Conservation (phyloP, 2,329 filamentous ascomycete species). For the Furcasterigmium furcatum region DNA sequence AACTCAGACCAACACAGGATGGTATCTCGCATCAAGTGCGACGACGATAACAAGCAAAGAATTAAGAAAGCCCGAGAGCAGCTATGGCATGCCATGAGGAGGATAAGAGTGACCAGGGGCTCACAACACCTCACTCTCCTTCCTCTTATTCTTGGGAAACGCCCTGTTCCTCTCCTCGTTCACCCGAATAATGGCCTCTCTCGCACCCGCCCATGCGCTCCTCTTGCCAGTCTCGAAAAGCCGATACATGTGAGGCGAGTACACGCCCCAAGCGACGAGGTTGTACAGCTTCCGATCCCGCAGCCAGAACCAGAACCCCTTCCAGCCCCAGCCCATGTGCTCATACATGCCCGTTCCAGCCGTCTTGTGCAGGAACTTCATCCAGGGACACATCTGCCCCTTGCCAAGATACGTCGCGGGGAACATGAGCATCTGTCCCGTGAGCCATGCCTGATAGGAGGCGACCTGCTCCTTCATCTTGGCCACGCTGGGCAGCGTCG, state of each 20-base stretch:
- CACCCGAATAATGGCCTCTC: conserved; percentile 26
- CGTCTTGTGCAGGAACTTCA: conserved; percentile 34
- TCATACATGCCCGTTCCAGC: conserved; percentile 36
- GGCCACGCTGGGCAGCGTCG: conserved; percentile 25
- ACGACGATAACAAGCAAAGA: no score
- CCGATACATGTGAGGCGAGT: conserved; percentile 35
- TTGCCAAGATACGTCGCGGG: conserved; percentile 18
- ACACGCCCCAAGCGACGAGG: conserved; percentile 32
- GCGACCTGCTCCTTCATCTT: conserved; percentile 33
- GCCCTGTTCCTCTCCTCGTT: conserved; percentile 15
- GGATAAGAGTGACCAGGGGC: no score
- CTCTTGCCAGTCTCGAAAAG: conserved; percentile 36
- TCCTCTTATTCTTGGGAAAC: conserved; percentile 1
- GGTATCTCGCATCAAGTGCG: no score
- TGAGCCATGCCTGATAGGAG: conserved; percentile 27
- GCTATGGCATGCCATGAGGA: no score
- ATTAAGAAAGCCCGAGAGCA: no score
- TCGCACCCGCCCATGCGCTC: conserved; percentile 34
- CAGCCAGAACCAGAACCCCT: conserved; percentile 38
- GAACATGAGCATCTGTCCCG: conserved; percentile 19
- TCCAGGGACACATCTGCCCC: conserved; percentile 28
- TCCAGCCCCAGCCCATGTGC: conserved; percentile 34
- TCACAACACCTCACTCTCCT: neutral
- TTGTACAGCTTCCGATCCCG: conserved; percentile 31
- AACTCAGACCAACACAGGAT: no score